Evolutionary conservation across 2,329 filamentous ascomycete species (phyloP).

Genomic region (Xylariales sp.): DNA sequence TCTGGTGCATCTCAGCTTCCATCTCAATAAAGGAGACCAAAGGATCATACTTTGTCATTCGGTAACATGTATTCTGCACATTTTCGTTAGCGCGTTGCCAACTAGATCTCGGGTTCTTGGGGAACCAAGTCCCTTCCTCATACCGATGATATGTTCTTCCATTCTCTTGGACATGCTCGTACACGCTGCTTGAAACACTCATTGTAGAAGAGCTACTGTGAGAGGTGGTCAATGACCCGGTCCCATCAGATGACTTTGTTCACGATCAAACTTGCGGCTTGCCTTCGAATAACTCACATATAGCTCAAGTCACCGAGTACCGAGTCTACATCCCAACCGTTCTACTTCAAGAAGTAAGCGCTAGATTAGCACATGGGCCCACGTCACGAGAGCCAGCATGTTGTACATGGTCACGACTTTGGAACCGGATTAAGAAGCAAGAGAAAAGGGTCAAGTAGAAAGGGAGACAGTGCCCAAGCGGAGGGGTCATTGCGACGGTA

Average conservation of each 20-base stretch:
- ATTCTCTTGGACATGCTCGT: not conserved
- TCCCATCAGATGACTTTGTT: not conserved
- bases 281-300: not conserved
- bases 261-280: not conserved
- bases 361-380: too few relatives aligned
- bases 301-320: not conserved
- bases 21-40: too few relatives aligned
- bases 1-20: too few relatives aligned
- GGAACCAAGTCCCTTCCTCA: not conserved
- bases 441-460: too few relatives aligned
- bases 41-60: not conserved
- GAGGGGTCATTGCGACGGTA: too few relatives aligned
- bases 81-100: too few relatives aligned
- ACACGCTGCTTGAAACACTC: not conserved
- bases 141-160: not conserved
- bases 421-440: too few relatives aligned
- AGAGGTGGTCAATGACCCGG: too few relatives aligned
- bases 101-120: too few relatives aligned
- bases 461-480: too few relatives aligned
- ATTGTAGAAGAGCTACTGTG: not conserved
- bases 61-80: not conserved
- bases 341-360: not conserved
- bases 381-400: too few relatives aligned
- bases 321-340: not conserved
- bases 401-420: too few relatives aligned